Percentiles rank a stretch among this genome's conserved stretches.
Evolutionary conservation across 1,139 yeast genomes (phyloP).

Genomic region (Nematodospora anomalae): DNA sequence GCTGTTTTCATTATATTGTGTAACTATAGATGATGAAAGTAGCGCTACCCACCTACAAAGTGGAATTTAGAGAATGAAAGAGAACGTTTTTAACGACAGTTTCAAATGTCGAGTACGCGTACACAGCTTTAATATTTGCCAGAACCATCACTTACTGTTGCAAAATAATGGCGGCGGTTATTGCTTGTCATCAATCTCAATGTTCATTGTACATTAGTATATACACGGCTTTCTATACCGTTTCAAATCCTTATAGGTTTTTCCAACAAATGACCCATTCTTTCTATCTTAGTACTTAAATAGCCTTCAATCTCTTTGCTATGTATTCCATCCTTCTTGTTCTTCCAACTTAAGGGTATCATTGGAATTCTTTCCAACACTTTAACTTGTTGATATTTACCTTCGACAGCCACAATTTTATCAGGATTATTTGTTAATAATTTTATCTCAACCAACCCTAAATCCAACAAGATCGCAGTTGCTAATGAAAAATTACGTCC

Average conservation of each 20-base stretch:
- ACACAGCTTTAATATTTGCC: no score
- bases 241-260: conserved; percentile 17
- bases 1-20: no score
- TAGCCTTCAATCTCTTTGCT: conserved; percentile 90
- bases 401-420: conserved; percentile 92
- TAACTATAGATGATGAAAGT: no score
- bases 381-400: conserved; percentile 64
- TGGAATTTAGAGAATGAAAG: no score
- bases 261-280: conserved; percentile 85
- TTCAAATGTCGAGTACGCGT: no score
- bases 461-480: conserved; percentile 84
- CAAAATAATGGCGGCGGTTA: no score
- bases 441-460: conserved; percentile 71
- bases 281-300: conserved; percentile 86
- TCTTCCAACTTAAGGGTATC: conserved; percentile 91
- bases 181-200: background rate
- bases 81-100: no score
- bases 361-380: conserved; percentile 90
- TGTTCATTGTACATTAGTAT: background rate
- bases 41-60: no score
- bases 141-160: no score
- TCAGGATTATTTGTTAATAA: conserved; percentile 94
- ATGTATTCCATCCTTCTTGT: conserved; percentile 56
- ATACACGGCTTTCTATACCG: conserved; percentile 1
- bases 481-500: conserved; percentile 91